Base-by-base conservation (phyloP, 2,329 filamentous ascomycete species). In the Sporothrix phasma region DNA sequence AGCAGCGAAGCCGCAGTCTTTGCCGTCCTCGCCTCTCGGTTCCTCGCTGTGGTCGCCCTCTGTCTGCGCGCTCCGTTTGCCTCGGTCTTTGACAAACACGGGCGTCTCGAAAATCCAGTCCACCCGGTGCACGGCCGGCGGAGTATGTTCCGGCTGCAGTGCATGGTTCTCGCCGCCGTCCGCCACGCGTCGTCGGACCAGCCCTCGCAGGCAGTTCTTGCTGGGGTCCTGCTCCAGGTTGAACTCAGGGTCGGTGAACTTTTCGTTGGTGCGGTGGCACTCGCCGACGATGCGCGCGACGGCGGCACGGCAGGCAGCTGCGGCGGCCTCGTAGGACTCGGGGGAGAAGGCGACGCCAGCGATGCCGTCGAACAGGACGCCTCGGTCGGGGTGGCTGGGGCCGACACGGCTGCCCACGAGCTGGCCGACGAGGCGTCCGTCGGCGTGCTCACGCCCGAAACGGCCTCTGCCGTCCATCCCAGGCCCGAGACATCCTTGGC, bases 71-170 rank as follows among this genome's bases (percentile, higher is more conserved):
- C 46, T 26, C 5, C 26, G 47, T 8, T 29, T 8, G n/a, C 17
- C 7, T 19, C 26, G 1, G 7, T 8, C 7, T 19, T 39, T 34
- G 10, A 31, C 29, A 88, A 87, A 67, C 84, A 83, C 31, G 87
- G 76, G 4, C 79, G 58, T 80, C 4, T 84, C 84, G 65, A 88
- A 83, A 70, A 82, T 87, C 69, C 79, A 75, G 62, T 77, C 75
- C 13, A 79, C 67, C 5, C 77, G 74, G 67, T 79, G 76, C 11
- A 78, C 72, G 1, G 76, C 75, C n/a, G 74, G 72, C 1, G 77
- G 75, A 34, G 11, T 61, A 66, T 72, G 74, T n/a, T 49, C 24
- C 17, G 61, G 43, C 41, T 58, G 31, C 10, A 65, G 51, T 2
- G 54, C 62, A 11, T 53, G 59, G 10, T 62, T 56, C 17, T 47